phyloP scores from a whole-genome alignment of 257 asterid genomes.

The Gentiana dahurica region DNA sequence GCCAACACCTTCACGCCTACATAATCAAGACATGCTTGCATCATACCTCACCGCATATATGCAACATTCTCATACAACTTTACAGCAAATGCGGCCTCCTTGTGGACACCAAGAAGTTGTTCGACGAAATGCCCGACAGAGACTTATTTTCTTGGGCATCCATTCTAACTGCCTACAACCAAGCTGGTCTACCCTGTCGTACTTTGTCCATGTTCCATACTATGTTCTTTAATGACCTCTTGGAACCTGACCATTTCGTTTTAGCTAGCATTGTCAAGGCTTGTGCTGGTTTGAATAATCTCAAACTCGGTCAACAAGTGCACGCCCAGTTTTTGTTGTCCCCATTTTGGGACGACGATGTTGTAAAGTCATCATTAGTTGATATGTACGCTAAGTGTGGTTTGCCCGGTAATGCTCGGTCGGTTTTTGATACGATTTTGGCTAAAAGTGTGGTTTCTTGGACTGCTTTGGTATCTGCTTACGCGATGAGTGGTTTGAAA shows the following conservation, averaged over 20 bases:
- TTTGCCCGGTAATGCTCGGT: constrained; percentile 33
- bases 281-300: constrained; percentile 35
- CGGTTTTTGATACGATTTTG: constrained; percentile 40
- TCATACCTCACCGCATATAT: constrained; percentile 16
- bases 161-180: constrained; percentile 56
- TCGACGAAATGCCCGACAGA: constrained; percentile 63
- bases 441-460: constrained; percentile 50
- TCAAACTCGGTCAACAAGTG: constrained; percentile 48
- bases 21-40: constrained; percentile 47
- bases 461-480: constrained; percentile 61
- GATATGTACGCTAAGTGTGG: constrained; percentile 73
- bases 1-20: constrained; percentile 51
- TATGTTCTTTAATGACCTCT: constrained; percentile 22
- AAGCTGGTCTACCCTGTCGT: constrained; percentile 25
- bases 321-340: constrained; percentile 58
- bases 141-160: constrained; percentile 83
- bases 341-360: constrained; percentile 37
- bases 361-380: constrained; percentile 71
- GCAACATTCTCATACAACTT: constrained; percentile 44
- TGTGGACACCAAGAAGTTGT: constrained; percentile 43
- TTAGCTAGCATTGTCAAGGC: constrained; percentile 55
- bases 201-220: constrained; percentile 33
- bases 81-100: constrained; percentile 47
- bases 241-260: constrained; percentile 56
- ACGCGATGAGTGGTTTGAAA: constrained; percentile 55